phyloP scores from a whole-genome alignment of 768 basidiomycete genomes.

The Boletus reticuloceps region DNA sequence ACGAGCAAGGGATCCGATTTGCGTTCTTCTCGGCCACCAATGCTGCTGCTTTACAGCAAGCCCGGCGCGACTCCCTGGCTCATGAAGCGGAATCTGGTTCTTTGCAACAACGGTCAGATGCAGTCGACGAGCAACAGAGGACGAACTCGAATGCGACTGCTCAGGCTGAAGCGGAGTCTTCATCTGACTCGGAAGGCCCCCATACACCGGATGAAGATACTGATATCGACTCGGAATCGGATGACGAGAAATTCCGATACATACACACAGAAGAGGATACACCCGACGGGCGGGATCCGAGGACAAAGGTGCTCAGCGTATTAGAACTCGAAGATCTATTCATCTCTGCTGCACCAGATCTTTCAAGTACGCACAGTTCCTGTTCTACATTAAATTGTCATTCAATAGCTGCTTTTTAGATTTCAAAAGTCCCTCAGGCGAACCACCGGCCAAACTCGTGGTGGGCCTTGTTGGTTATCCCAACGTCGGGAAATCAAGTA shows the following conservation, averaged over 20 bases:
- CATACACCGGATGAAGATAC: conserved; percentile 28
- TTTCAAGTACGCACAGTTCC: conserved; percentile 50
- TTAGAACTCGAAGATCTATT: conserved; percentile 87
- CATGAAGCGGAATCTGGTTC: conserved; percentile 20
- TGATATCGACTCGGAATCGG: conserved; percentile 30
- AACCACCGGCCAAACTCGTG: conserved; percentile 60
- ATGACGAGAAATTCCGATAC: conserved; percentile 42
- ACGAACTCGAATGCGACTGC: background rate
- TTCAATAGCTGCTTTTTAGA: conserved; percentile 38
- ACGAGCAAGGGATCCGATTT: conserved; percentile 67
- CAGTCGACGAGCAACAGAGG: background rate
- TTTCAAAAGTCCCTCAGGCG: conserved; percentile 58
- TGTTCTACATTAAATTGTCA: background rate
- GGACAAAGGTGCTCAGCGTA: conserved; percentile 80
- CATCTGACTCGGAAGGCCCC: conserved; percentile 31
- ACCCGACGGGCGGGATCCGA: conserved; percentile 52
- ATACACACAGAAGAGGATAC: conserved; percentile 56
- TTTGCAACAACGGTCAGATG: conserved; percentile 2
- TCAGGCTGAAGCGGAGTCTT: conserved; percentile 26
- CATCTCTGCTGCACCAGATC: conserved; percentile 62
- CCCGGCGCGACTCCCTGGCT: conserved; percentile 48
- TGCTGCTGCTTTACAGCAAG: conserved; percentile 80
- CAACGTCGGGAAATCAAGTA: conserved; percentile 97
- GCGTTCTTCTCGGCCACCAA: conserved; percentile 94
- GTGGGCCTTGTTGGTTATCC: conserved; percentile 97